phyloP scores from a whole-genome alignment of 2,329 filamentous ascomycete genomes.

The Claviceps fusiformis region DNA sequence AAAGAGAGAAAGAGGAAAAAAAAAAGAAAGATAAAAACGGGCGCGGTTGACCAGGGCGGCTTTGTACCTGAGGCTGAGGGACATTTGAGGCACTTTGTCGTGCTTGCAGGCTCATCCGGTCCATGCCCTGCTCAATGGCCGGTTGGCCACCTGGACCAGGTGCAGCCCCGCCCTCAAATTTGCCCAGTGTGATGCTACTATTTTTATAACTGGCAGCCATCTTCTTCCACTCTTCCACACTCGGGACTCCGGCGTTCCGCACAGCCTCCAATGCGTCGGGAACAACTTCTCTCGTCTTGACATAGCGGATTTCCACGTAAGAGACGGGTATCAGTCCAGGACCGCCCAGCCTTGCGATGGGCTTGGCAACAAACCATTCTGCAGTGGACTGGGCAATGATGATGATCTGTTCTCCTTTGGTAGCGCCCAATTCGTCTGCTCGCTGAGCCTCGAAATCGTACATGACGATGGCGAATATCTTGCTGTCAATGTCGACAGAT shows the following conservation, averaged over 20 bases:
- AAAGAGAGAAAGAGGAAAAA: neutral
- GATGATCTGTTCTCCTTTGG: conserved; percentile 91
- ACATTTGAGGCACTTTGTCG: conserved; percentile 11
- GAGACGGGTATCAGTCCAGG: conserved; percentile 92
- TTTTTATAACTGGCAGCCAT: conserved; percentile 99
- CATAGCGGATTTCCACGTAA: conserved; percentile 92
- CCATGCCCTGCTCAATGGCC: conserved; percentile 53
- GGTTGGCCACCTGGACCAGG: conserved; percentile 26
- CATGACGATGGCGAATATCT: conserved; percentile 94
- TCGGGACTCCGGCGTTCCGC: conserved; percentile 75
- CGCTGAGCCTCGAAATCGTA: conserved; percentile 93
- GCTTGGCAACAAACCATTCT: conserved; percentile 98
- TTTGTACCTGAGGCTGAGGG: conserved; percentile 12
- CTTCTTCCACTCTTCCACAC: conserved; percentile 98
- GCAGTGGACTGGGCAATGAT: conserved; percentile 97
- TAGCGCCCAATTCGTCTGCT: conserved; percentile 91
- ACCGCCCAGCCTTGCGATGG: conserved; percentile 91
- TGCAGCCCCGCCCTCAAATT: conserved; percentile 55
- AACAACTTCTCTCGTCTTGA: conserved; percentile 74
- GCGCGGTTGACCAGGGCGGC: too few species aligned
- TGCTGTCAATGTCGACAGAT: conserved; percentile 51
- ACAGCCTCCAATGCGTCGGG: conserved; percentile 75
- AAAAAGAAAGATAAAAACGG: neutral
- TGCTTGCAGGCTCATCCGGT: conserved; percentile 59
- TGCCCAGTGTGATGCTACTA: conserved; percentile 90